Base-by-base conservation (phyloP, 805 yeast species). In the Isabelozyma heimii region DNA sequence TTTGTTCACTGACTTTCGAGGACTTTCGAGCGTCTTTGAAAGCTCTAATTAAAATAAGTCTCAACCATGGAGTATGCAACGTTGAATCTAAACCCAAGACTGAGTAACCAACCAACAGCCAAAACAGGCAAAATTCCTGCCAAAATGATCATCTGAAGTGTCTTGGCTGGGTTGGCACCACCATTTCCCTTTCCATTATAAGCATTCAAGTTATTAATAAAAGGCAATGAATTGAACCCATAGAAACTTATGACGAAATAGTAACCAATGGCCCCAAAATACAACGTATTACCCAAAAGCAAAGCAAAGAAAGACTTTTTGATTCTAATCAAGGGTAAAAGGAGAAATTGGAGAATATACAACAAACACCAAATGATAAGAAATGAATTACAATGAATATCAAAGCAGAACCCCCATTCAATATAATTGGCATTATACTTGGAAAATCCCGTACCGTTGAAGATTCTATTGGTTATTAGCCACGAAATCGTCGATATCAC, bases 401-500 rank as follows among this genome's bases (percentile, higher is more conserved):
- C 97, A 63, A 91, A 91, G 70, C 97, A 90, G 63, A 89, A 91
- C 1, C 92, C 91, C 97, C 97, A 91, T 63, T 91, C 97, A 47
- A 89, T 70, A 55, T 61, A 75, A 62, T 59, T 73, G 41, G 62
- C 59, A 50, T 62, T 68, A 47, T 61, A 62, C 41, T 53, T 54
- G n/a, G 44, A 52, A 12, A 44, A 27, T 16, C 39, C 42, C 10
- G 51, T 28, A 14, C 53, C 55, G 53, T 79, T 81, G 55, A 89
- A 76, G 48, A 89, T 76, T 55, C 77, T 78, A 60, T 87, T 87
- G 28, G 90, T 83, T 37, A 88, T 58, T 13, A 82, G 54, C 95
- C 96, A 91, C 16, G 85, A 82, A 12, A 82, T 50, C 1, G 96
- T 84, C 8, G 97, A 82, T 14, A 89, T 75, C 5, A 84, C 63